Conservation (phyloP, 225 moss, liverwort and hornwort species). For the Ulota crispa region DNA sequence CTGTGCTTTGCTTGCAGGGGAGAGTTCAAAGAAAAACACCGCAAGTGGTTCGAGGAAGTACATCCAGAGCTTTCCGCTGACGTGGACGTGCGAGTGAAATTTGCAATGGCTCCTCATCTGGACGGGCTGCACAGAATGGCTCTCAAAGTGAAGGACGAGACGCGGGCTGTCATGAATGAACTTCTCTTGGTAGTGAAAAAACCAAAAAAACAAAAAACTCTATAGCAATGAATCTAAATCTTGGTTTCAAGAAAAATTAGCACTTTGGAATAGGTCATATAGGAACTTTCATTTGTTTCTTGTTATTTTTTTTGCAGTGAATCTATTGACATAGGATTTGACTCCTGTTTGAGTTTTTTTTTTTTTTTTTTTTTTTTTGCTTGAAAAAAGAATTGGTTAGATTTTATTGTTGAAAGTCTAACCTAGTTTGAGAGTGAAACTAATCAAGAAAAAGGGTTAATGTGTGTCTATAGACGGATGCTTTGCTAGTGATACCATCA, state of each 20-base stretch:
- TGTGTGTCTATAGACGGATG: constrained; percentile 32
- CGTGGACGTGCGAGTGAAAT: constrained; percentile 64
- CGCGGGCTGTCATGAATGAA: constrained; percentile 57
- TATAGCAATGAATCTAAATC: too few species aligned
- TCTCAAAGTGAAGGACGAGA: constrained; percentile 77
- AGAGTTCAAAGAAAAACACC: constrained; percentile 70
- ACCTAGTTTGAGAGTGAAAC: not conserved
- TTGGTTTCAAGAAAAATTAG: too few species aligned
- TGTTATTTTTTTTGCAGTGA: too few species aligned
- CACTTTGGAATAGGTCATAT: too few species aligned
- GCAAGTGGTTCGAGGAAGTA: constrained; percentile 68
- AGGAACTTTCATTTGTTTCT: too few species aligned
- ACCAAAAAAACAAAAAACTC: too few species aligned
- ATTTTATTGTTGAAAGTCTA: not conserved
- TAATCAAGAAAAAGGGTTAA: not conserved
- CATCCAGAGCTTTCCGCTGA: constrained; percentile 68
- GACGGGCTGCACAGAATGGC: constrained; percentile 71
- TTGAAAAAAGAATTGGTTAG: too few species aligned
- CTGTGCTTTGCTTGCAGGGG: constrained; percentile 43
- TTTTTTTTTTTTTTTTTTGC: too few species aligned
- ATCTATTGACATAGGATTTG: too few species aligned
- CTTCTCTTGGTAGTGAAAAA: constrained; percentile 60
- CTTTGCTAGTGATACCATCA: constrained; percentile 50
- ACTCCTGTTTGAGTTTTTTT: too few species aligned
- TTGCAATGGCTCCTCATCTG: constrained; percentile 68